Evolutionary conservation across 495 filamentous ascomycete genomes (phyloP), one percentile per base, ranked within the genome.

Genomic region (Talaromyces borbonicus): DNA sequence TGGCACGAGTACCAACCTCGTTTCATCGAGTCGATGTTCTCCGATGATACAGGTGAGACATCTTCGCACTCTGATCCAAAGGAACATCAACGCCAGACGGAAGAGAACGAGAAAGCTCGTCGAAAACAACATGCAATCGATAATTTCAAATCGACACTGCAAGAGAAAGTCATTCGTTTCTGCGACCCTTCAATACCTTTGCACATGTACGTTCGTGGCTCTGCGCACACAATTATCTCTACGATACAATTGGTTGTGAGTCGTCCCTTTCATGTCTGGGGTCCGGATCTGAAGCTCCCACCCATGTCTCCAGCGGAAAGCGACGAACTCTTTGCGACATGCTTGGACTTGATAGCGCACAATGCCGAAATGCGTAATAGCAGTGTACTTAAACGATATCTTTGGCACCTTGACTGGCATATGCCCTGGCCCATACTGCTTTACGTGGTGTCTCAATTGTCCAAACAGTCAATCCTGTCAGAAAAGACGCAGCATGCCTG

Each of bases 321-420:
- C 12, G 38, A 41, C 16, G 20, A 41, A 23, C 22, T 41, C 5
- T 41, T 41, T 3, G 38, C 22, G 12, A 26, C 22, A 8, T 41
- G 38, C 7, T 26, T 41, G 38, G 38, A 41, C 15, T 9, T 41
- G 8, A 41, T 41, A 8, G 15, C 7, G 12, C 20, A 41, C 22
- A 41, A 41, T 23, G 38, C 3, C 4, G 20, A 15, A 41, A 20
- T 41, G 16, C 38, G 23, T 4, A 41, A 23, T 26, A 41, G 11
- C 38, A 23, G 26, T 12, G 11, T 24, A 15, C n/a, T 41, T 4
- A 11, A 6, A 26, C 20, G 38, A 16, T 41, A 18, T 26, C 9
- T n/a, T 15, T 41, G 38, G 38, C 38, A 41, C 15, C 23, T 41
- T 14, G 38, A 41, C 26, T 41, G 38, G 38, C 38, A 41, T 26